phyloP scores from a whole-genome alignment of 768 basidiomycete genomes.

The Lactifluus volemus region DNA sequence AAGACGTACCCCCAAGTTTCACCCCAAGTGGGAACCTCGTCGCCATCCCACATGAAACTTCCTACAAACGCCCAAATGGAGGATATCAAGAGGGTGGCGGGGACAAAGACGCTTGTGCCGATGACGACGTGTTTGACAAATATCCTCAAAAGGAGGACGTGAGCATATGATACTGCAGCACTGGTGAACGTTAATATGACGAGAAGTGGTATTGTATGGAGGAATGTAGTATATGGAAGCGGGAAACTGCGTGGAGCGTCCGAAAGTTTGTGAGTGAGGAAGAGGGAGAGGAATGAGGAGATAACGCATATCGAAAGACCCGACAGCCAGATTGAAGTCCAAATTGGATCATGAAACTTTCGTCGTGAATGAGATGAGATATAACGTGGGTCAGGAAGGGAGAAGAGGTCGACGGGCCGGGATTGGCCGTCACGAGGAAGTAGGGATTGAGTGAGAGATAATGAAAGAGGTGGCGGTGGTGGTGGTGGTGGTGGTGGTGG shows the following conservation, averaged over 20 bases:
- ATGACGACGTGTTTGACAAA: slow-evolving; percentile 83
- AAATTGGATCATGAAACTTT: slow-evolving; percentile 66
- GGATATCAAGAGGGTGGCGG: slow-evolving; percentile 63
- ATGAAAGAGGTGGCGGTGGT: slow-evolving; percentile 41
- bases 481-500: slow-evolving; percentile 45
- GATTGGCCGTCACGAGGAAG: slow-evolving; percentile 63
- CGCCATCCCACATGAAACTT: slow-evolving; percentile 56
- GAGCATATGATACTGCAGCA: slow-evolving; percentile 61
- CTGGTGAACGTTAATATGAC: slow-evolving; percentile 64
- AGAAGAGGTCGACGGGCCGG: slow-evolving; percentile 62
- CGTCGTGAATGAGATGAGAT: slow-evolving; percentile 46
- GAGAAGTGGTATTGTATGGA: slow-evolving; percentile 72
- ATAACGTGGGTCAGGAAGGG: slow-evolving; percentile 68
- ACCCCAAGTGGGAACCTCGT: slow-evolving; percentile 63
- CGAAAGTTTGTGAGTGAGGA: slow-evolving; percentile 42
- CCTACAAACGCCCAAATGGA: slow-evolving; percentile 77
- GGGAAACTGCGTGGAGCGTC: slow-evolving; percentile 32
- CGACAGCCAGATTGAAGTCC: slow-evolving; percentile 60
- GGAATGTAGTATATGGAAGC: slow-evolving; percentile 63
- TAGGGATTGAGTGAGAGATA: slow-evolving; percentile 72
- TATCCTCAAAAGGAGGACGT: slow-evolving; percentile 66
- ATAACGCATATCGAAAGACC: slow-evolving; percentile 53
- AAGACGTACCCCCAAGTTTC: slow-evolving; percentile 65
- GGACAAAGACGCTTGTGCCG: slow-evolving; percentile 66
- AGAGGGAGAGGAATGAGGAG: slow-evolving; percentile 56